A percentile compares a stretch with the other conserved stretches of the same genome.
Conservation (phyloP, 805 yeast species). For the Cyberlindnera subsufficiens region DNA sequence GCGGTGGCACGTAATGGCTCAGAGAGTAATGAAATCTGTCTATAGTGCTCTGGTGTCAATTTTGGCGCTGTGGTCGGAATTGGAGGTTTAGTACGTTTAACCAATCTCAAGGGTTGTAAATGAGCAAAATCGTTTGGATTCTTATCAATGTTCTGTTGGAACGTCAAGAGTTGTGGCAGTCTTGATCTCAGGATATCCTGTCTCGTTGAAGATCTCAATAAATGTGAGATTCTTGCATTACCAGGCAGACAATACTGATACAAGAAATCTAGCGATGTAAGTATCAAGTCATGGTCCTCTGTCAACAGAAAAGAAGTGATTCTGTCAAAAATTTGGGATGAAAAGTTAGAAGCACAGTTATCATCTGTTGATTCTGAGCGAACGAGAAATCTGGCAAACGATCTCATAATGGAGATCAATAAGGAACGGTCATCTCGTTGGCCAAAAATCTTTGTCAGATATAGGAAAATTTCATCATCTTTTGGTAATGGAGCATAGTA, state of each 20-base stretch:
- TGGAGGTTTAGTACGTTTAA: slow-evolving; percentile 54
- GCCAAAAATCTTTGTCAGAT: slow-evolving; percentile 45
- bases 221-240: slow-evolving; percentile 44
- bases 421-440: slow-evolving; percentile 61
- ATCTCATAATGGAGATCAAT: slow-evolving; percentile 63
- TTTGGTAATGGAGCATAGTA: slow-evolving; percentile 70
- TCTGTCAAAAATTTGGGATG: slow-evolving; percentile 40
- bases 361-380: slow-evolving; percentile 44
- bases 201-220: slow-evolving; percentile 42
- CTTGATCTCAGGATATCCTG: slow-evolving; percentile 48
- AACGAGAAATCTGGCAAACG: slow-evolving; percentile 74
- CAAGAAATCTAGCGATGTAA: slow-evolving; percentile 74
- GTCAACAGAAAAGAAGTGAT: slow-evolving; percentile 53
- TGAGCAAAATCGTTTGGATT: slow-evolving; percentile 24
- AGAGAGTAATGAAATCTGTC: slow-evolving; percentile 55
- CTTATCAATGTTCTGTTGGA: slow-evolving; percentile 35
- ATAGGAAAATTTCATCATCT: slow-evolving; percentile 61
- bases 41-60: slow-evolving; percentile 47
- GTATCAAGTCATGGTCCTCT: slow-evolving; percentile 64
- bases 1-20: slow-evolving; percentile 91
- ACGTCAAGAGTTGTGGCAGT: slow-evolving; percentile 56
- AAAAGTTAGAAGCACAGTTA: slow-evolving; percentile 44
- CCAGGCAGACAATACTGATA: slow-evolving; percentile 74
- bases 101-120: slow-evolving; percentile 30
- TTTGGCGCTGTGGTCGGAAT: slow-evolving; percentile 64